Percentiles rank a stretch among this genome's conserved stretches.
These are phyloP conservation scores for Wallemia hederae DNA, from an alignment of 1,284 basidiomycete genomes.

Conservation along the genomic window DNA sequence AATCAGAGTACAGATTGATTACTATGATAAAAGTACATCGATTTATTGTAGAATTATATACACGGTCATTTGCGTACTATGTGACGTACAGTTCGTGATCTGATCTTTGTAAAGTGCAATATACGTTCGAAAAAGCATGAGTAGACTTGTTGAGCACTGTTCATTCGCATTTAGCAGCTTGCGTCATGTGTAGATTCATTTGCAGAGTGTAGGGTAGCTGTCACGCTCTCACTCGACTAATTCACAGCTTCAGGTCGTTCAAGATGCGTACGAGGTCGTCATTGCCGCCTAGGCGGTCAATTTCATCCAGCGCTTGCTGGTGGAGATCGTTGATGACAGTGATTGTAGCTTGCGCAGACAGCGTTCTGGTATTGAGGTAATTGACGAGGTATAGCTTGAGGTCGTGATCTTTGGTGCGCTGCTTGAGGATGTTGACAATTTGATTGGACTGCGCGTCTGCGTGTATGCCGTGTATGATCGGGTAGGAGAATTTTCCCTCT, in stretches of 20 bases:
- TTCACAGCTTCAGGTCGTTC: slow-evolving; percentile 12
- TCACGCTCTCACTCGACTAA: too few species aligned
- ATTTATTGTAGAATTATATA: too few species aligned
- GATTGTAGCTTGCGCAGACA: slow-evolving; percentile 45
- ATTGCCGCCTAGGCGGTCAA: slow-evolving; percentile 31
- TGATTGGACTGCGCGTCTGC: slow-evolving; percentile 40
- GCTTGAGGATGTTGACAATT: slow-evolving; percentile 62
- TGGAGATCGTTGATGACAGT: slow-evolving; percentile 29
- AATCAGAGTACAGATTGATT: too few species aligned
- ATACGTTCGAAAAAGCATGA: too few species aligned
- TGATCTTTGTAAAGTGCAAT: too few species aligned
- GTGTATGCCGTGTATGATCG: slow-evolving; percentile 62
- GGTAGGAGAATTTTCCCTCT: slow-evolving; percentile 91
- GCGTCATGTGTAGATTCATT: not conserved
- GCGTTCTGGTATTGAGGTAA: slow-evolving; percentile 38
- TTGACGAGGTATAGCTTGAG: slow-evolving; percentile 48
- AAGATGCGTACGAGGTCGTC: slow-evolving; percentile 21
- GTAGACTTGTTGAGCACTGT: too few species aligned
- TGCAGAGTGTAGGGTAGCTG: too few species aligned
- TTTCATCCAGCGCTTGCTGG: slow-evolving; percentile 25
- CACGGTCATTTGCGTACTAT: too few species aligned
- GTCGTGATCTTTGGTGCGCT: slow-evolving; percentile 46
- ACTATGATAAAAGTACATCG: too few species aligned
- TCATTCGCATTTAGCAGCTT: too few species aligned
- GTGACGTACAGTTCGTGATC: too few species aligned